Evolutionary conservation across 768 basidiomycete species (phyloP).

Genomic region (Hebeloma cylindrosporum): DNA sequence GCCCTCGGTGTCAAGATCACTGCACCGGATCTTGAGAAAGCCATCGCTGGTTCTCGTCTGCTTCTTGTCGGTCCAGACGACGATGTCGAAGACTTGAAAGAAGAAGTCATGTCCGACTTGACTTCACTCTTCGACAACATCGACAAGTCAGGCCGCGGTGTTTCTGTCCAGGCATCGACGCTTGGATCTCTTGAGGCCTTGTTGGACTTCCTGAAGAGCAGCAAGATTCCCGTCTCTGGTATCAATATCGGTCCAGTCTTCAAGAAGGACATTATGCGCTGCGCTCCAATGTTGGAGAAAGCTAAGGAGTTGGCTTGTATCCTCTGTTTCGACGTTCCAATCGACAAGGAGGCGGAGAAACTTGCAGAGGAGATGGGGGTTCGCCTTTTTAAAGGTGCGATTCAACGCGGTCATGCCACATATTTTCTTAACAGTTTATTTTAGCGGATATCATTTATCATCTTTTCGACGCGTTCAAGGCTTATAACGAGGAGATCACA

Average conservation of each 20-base stretch:
- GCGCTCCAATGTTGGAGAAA: constrained; percentile 92
- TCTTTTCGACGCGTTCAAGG: constrained; percentile 93
- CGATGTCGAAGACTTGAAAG: constrained; percentile 91
- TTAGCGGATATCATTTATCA: constrained; percentile 98
- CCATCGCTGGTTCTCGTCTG: constrained; percentile 94
- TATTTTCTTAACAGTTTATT: constrained; percentile 10
- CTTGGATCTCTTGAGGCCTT: constrained; percentile 96
- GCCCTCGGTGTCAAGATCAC: constrained; percentile 95
- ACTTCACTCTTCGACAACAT: constrained; percentile 85
- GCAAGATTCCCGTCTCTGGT: constrained; percentile 96
- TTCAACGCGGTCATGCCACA: not conserved
- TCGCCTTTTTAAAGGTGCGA: constrained; percentile 87
- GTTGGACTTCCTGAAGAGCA: constrained; percentile 89
- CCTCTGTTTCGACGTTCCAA: constrained; percentile 92
- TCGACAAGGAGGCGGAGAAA: constrained; percentile 92
- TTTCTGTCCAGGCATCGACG: constrained; percentile 96
- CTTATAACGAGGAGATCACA: constrained; percentile 86
- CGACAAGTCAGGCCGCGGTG: constrained; percentile 94
- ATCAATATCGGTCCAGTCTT: constrained; percentile 98
- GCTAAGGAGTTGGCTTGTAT: constrained; percentile 94
- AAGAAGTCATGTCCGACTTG: constrained; percentile 96
- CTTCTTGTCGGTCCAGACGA: constrained; percentile 94
- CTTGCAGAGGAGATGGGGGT: constrained; percentile 95
- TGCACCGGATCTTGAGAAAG: constrained; percentile 95
- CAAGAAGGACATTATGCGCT: constrained; percentile 92